Evolutionary conservation across 306 rosid species (phyloP).

Genomic region (Castanea crenata): DNA sequence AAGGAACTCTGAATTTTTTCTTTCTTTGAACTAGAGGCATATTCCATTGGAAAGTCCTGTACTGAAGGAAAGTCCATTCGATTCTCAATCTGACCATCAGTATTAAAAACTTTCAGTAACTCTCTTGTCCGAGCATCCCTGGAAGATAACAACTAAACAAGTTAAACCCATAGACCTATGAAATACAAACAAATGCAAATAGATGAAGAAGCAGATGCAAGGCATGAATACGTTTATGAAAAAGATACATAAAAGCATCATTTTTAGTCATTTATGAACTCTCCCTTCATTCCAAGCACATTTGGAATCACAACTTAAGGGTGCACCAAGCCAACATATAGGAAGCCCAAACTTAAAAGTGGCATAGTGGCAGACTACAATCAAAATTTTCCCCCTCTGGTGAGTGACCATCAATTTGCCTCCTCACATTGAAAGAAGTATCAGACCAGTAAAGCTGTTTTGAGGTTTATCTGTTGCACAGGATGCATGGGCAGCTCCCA

Average conservation of each 20-base stretch:
- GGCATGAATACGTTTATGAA: background rate
- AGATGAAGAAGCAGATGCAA: slow-evolving; percentile 12
- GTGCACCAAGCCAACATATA: slow-evolving; percentile 9
- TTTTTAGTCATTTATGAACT: slow-evolving; percentile 13
- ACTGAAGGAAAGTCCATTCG: slow-evolving; percentile 56
- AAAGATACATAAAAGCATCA: background rate
- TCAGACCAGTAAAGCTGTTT: too few relatives aligned
- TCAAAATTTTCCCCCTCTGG: background rate
- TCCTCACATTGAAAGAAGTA: background rate
- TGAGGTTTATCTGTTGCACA: too few relatives aligned
- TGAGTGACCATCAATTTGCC: background rate
- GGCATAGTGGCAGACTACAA: too few relatives aligned
- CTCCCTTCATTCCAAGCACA: slow-evolving; percentile 6
- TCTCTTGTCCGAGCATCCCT: slow-evolving; percentile 97
- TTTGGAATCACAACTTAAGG: background rate
- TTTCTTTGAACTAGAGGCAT: slow-evolving; percentile 56
- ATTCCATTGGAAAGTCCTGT: slow-evolving; percentile 68
- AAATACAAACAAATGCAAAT: background rate
- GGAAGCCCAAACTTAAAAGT: background rate
- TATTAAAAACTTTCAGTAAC: slow-evolving; percentile 78
- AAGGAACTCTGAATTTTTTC: slow-evolving; percentile 74
- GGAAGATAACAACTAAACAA: slow-evolving; percentile 38
- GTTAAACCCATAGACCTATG: slow-evolving; percentile 21
- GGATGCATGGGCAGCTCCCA: too few relatives aligned
- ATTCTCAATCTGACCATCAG: slow-evolving; percentile 88